phyloP scores from a whole-genome alignment of 257 asterid genomes.

The Handroanthus guayacan region DNA sequence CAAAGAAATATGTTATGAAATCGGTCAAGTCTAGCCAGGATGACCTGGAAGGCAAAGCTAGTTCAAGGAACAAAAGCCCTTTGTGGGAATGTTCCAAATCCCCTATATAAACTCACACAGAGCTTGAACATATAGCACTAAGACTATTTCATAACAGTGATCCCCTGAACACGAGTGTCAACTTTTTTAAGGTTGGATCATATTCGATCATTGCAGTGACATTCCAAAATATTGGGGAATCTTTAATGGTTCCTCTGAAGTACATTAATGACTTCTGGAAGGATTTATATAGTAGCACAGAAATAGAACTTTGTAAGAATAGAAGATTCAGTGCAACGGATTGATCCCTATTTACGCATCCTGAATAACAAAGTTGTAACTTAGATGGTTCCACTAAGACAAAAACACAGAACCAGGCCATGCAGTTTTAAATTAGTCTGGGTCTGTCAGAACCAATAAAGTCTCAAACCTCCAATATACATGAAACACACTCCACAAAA shows the following conservation, averaged over 20 bases:
- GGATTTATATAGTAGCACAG: not conserved
- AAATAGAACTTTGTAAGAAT: not conserved
- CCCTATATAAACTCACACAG: not conserved
- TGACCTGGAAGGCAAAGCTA: not conserved
- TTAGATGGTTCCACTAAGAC: not conserved
- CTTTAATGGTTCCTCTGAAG: constrained; percentile 20
- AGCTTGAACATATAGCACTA: constrained; percentile 1
- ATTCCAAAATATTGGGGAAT: not conserved
- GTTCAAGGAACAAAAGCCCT: not conserved
- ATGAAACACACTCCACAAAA: not conserved
- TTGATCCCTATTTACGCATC: not conserved
- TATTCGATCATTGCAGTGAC: not conserved
- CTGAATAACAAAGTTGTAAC: not conserved
- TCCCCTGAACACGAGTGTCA: constrained; percentile 9
- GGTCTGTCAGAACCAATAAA: constrained; percentile 5
- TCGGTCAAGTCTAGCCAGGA: not conserved
- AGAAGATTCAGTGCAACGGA: not conserved
- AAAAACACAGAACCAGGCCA: not conserved
- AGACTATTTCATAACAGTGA: not conserved
- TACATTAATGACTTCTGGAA: constrained; percentile 4
- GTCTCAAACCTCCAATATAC: not conserved
- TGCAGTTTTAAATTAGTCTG: constrained; percentile 6
- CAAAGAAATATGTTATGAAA: no score
- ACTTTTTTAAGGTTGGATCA: not conserved
- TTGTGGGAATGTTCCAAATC: not conserved